phyloP scores from a whole-genome alignment of 208 protist genomes.

The Leptomonas seymouri region DNA sequence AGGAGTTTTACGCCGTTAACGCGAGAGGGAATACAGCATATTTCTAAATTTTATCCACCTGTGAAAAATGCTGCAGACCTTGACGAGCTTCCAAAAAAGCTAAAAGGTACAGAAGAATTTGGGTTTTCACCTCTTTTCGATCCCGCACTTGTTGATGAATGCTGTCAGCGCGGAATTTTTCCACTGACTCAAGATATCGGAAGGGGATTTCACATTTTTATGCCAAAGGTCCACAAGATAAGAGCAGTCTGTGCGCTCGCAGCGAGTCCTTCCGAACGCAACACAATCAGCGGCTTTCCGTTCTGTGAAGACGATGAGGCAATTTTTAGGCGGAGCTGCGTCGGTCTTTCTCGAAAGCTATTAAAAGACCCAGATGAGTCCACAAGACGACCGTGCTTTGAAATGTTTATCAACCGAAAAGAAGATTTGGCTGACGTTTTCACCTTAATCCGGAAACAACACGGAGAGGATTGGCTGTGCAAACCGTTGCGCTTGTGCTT shows the following conservation, averaged over 20 bases:
- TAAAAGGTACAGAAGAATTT: conserved; percentile 46
- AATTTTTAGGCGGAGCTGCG: conserved; percentile 25
- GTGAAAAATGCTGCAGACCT: conserved; percentile 49
- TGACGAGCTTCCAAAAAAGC: conserved; percentile 33
- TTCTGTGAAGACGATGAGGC: conserved; percentile 31
- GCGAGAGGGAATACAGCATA: conserved; percentile 21
- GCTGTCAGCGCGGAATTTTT: conserved; percentile 79
- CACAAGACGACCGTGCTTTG: conserved; percentile 34
- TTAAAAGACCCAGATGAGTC: conserved; percentile 31
- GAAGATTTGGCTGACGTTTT: conserved; percentile 72
- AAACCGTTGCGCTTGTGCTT: conserved; percentile 65
- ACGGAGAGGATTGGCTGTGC: conserved; percentile 89
- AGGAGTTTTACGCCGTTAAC: conserved; percentile 34
- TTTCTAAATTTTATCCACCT: conserved; percentile 36
- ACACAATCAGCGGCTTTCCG: conserved; percentile 45
- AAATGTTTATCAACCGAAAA: conserved; percentile 73
- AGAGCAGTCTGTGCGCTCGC: conserved; percentile 45
- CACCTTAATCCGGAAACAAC: conserved; percentile 59
- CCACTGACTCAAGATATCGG: conserved; percentile 48
- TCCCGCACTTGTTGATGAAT: conserved; percentile 65
- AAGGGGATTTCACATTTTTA: conserved; percentile 48
- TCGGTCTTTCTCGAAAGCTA: conserved; percentile 65
- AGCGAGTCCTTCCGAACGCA: conserved; percentile 19
- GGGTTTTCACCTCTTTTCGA: conserved; percentile 75
- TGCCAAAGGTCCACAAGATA: conserved; percentile 71